A percentile compares a stretch with the other conserved stretches of the same genome.
phyloP scores from a whole-genome alignment of 2,329 filamentous ascomycete genomes.

The Lithohypha guttulata region DNA sequence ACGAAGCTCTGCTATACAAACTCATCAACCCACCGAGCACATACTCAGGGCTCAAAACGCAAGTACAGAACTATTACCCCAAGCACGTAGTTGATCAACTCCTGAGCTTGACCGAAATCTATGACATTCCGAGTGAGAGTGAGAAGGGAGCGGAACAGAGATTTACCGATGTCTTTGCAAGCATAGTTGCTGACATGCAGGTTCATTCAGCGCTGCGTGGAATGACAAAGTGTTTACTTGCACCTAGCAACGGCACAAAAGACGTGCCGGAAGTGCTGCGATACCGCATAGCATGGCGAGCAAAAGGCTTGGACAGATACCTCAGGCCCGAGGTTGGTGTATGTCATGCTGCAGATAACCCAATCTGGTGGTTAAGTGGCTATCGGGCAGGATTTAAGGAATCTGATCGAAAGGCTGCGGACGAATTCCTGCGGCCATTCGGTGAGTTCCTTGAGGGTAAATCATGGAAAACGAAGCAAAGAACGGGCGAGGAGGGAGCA shows the following conservation, averaged over 20 bases:
- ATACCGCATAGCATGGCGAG: conserved; percentile 22
- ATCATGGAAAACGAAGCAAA: conserved; percentile 9
- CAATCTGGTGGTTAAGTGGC: conserved; percentile 21
- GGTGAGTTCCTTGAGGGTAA: conserved; percentile 18
- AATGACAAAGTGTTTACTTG: conserved; percentile 24
- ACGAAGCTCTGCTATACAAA: conserved; percentile 37
- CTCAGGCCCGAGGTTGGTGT: conserved; percentile 17
- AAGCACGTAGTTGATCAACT: conserved; percentile 29
- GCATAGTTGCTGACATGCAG: conserved; percentile 33
- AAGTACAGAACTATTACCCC: conserved; percentile 37
- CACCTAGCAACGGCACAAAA: conserved; percentile 8
- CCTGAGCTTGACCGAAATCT: conserved; percentile 28
- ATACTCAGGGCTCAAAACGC: conserved; percentile 28
- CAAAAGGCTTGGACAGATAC: conserved; percentile 18
- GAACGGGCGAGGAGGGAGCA: conserved; percentile 6
- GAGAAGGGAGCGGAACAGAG: conserved; percentile 25
- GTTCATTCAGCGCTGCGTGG: conserved; percentile 30
- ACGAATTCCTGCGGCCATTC: conserved; percentile 19
- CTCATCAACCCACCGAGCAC: conserved; percentile 30
- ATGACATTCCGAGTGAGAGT: conserved; percentile 7
- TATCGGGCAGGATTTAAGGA: conserved; percentile 18
- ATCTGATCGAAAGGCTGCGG: conserved; percentile 12
- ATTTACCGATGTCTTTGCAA: conserved; percentile 32
- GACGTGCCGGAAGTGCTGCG: conserved; percentile 12
- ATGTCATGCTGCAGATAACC: conserved; percentile 19